Percentiles rank a stretch among this genome's conserved stretches.
These are phyloP conservation scores for Boletus smithii DNA, from an alignment of 1,284 basidiomycete species.

Conservation along the genomic window DNA sequence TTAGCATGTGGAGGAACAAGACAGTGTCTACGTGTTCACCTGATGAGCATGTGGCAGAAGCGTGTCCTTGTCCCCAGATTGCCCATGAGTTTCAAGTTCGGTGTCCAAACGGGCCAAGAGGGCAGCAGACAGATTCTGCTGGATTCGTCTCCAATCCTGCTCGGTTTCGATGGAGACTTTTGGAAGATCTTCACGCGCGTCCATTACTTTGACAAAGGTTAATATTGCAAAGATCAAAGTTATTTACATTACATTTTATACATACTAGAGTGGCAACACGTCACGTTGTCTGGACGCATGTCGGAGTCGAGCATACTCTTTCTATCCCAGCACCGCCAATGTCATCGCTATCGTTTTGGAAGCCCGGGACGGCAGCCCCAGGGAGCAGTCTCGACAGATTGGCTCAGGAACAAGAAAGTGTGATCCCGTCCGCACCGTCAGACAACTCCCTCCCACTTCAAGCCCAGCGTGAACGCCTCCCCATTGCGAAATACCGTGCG, in stretches of 20 bases:
- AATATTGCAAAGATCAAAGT: background rate
- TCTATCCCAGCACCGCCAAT: conserved; percentile 21
- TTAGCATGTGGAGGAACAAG: conserved; percentile 4
- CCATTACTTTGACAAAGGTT: no score
- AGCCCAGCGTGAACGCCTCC: conserved; percentile 74
- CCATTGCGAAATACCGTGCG: conserved; percentile 85
- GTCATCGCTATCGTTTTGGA: conserved; percentile 66
- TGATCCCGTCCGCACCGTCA: conserved; percentile 64
- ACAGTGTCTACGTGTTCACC: conserved; percentile 33
- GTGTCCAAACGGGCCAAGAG: conserved; percentile 44
- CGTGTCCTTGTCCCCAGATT: conserved; percentile 40
- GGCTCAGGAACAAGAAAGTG: conserved; percentile 67
- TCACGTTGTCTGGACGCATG: conserved; percentile 17
- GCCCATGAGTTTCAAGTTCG: conserved; percentile 35
- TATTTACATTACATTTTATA: background rate
- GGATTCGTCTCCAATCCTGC: conserved; percentile 60
- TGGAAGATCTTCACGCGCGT: conserved; percentile 53
- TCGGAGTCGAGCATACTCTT: background rate
- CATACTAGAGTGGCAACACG: background rate
- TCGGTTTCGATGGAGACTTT: conserved; percentile 62
- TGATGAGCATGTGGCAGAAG: conserved; percentile 49
- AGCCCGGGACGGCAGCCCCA: conserved; percentile 80
- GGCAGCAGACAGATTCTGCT: conserved; percentile 46
- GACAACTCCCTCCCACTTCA: conserved; percentile 61
- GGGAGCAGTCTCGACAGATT: conserved; percentile 86